Base-by-base conservation (phyloP, 805 yeast genomes). In the Hagleromyces aurorensis region DNA sequence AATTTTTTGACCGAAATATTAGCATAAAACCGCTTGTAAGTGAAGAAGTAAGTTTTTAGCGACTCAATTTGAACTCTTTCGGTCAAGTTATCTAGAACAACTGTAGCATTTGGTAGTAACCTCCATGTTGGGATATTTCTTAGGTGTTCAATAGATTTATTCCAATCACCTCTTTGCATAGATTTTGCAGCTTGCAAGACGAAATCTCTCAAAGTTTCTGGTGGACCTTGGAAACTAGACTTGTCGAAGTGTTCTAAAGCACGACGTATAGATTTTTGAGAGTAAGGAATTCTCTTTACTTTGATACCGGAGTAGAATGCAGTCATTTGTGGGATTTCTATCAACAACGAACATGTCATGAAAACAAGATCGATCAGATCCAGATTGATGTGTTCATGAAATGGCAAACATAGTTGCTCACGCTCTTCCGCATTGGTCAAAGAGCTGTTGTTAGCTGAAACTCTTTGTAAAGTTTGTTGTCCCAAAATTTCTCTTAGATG, bases 321-420 rank as follows among this genome's bases (percentile, higher is more conserved):
- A 16, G 94, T 94, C 65, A 85, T 74, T 52, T 73, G 75, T 20
- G 99, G 98, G 37, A 91, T 78, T 66, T 93, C 98, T 44, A 84
- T 73, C 53, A 91, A 71, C 61, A 91, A 66, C 17, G 94, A 83
- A 35, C 84, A 69, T 8, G 97, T 91, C 67, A 86, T 73, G 69
- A 80, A 89, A 27, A 84, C 94, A 55, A 93, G 81, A 63, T 91
- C 98, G 43, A 91, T 70, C 50, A 91, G 74, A 67, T 93, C 97
- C 48, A 89, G 67, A 62, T 91, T 91, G 59, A 91, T 89, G 64
- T 91, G 99, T 82, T 85, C 86, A 64, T 91, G 98, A 79, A 81
- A 91, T 36, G 99, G 99, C 55, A 91, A 69, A 56, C 86, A 72
- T 55, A 87, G 77, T 61, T 78, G 89, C 27, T 55, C 59, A 37